A percentile compares a stretch with the other conserved stretches of the same genome.
Conservation (phyloP, 176 grass and related monocot species). For the Triticum turgidum region DNA sequence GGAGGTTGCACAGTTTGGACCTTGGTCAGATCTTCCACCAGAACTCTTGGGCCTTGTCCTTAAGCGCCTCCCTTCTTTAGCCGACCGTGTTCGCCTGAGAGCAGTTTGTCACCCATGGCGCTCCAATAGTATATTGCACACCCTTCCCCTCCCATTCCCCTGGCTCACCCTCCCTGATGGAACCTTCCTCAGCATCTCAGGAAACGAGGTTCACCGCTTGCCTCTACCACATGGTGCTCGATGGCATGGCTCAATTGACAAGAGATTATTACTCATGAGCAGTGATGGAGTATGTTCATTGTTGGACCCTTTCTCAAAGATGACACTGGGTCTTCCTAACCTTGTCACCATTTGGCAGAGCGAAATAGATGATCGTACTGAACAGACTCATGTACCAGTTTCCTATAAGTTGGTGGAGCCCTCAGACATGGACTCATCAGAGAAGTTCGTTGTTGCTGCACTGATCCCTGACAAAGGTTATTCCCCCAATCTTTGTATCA, state of each 20-base stretch:
- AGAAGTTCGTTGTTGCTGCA: background rate
- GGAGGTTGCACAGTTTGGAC: background rate
- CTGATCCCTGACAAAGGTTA: too few relatives aligned
- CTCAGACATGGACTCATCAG: background rate
- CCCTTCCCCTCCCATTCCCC: background rate
- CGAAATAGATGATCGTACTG: background rate
- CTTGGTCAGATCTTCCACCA: background rate
- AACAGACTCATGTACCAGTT: background rate
- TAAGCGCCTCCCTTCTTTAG: background rate
- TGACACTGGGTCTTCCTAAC: background rate
- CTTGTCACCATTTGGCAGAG: background rate
- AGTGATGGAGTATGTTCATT: background rate
- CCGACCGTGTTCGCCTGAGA: background rate
- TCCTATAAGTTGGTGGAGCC: background rate
- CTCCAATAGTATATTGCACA: background rate
- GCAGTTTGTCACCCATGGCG: background rate
- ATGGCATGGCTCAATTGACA: background rate
- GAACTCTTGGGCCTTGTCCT: slow-evolving; percentile 10
- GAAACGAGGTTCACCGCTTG: too few relatives aligned
- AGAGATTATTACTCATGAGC: background rate
- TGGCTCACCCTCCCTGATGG: slow-evolving; percentile 12
- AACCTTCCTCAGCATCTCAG: background rate
- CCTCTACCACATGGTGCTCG: background rate
- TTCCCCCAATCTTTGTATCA: too few relatives aligned
- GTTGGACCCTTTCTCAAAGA: background rate